Evolutionary conservation across 148 eudicot species (phyloP), one percentile per base, ranked within the genome.

Genomic region (Rheum nobile): DNA sequence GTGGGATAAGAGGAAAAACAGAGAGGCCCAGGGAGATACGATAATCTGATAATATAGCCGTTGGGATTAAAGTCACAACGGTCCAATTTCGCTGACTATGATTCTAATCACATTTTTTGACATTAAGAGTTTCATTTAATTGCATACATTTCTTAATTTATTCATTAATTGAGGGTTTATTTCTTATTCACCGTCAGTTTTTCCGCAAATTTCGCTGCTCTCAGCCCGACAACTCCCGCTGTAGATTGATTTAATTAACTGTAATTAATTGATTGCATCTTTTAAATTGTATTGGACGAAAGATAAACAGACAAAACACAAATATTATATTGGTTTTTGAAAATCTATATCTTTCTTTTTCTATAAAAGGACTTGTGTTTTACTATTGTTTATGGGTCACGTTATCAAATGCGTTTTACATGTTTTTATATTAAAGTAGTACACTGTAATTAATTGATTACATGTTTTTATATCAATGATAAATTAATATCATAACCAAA

Each of bases 21-120:
- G 21, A 65, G 70, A 65, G 22, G 22, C 22, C 37, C 38, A 22
- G 68, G 38, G 68, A 28, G 19, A 63, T 31, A 6, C 68, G n/a
- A 31, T 65, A 16, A 48, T 48, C 5, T 16, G 21, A 37, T 41
- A 65, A 65, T 65, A 65, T 65, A 65, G 70, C 70, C 70, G 70
- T 65, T 65, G 70, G 22, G 39, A 65, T 32, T 19, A 14, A 5
- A 31, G 11, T 8, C 39, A 21, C 70, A 65, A 65, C 70, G 70
- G 70, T 32, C 21, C 39, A 65, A 65, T 65, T 28, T 65, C 28
- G 37, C 17, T 61, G 16, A 4, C 19, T 61, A 28, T 31, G 21
- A 32, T 34, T 65, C 2, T 34, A 32, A 65, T 31, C 16, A 31
- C 39, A 63, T 63, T 31, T 61, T n/a, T 1, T 65, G 14, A 17